A percentile compares a stretch with the other conserved stretches of the same genome.
Conservation (phyloP, 345 rosid species). For the Conringia planisiliqua region DNA sequence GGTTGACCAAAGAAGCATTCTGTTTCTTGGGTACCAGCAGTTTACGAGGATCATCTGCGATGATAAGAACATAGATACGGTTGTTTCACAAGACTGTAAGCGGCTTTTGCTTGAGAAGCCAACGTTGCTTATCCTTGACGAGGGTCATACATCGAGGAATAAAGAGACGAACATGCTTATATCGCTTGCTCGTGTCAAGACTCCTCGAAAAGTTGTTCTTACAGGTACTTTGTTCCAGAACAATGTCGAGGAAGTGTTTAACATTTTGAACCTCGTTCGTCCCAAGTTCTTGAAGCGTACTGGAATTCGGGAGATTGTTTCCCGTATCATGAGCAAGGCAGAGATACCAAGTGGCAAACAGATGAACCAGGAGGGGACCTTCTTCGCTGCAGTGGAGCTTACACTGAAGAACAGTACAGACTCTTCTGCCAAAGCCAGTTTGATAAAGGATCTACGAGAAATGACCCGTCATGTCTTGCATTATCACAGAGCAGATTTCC, state of each 20-base stretch:
- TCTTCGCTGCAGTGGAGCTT: conserved; percentile 69
- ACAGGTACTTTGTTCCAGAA: conserved; percentile 90
- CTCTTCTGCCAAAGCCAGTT: conserved; percentile 50
- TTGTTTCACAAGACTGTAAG: conserved; percentile 40
- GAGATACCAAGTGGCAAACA: conserved; percentile 49
- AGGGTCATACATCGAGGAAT: conserved; percentile 87
- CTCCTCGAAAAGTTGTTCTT: conserved; percentile 81
- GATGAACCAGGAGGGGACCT: conserved; percentile 43
- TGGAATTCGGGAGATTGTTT: conserved; percentile 42
- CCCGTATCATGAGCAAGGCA: conserved; percentile 65
- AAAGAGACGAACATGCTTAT: conserved; percentile 66
- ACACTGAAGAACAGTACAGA: conserved; percentile 53
- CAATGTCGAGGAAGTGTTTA: conserved; percentile 84
- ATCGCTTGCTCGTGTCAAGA: conserved; percentile 77
- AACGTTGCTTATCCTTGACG: conserved; percentile 77
- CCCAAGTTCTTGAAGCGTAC: conserved; percentile 71
- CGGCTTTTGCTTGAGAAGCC: conserved; percentile 68
- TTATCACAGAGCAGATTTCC: conserved; percentile 85
- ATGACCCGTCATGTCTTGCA: conserved; percentile 81
- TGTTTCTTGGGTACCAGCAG: conserved; percentile 87
- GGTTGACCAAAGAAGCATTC: conserved; percentile 66
- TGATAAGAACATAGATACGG: conserved; percentile 25
- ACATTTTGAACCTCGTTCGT: conserved; percentile 76
- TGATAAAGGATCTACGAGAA: conserved; percentile 77
- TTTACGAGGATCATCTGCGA: conserved; percentile 73